Percentiles rank a stretch among this genome's conserved stretches.
Evolutionary conservation across 192 early-diverging fungal genomes (phyloP).

Genomic region (Helicostylum pulchrum): DNA sequence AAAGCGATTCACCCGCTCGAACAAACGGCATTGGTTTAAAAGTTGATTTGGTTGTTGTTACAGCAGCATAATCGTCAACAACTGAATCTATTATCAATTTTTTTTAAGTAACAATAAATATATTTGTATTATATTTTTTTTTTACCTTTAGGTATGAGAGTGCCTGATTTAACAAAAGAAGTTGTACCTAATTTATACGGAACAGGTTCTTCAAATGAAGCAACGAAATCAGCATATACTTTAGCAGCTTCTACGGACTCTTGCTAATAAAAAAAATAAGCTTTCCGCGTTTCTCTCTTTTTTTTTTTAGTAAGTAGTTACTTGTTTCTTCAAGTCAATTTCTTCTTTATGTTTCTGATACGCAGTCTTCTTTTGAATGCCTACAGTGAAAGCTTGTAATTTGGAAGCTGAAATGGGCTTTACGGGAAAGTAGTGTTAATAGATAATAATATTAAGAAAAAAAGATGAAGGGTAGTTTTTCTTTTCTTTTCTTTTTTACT

Average conservation of each 20-base stretch:
- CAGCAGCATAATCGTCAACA: background rate
- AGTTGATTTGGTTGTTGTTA: background rate
- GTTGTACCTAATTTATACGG: conserved; percentile 34
- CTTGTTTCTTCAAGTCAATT: conserved; percentile 67
- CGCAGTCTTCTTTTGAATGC: conserved; percentile 65
- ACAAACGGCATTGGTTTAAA: conserved; percentile 36
- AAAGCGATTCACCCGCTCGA: conserved; percentile 28
- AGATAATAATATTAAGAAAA: background rate
- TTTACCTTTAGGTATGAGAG: conserved; percentile 23
- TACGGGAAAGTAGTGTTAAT: background rate
- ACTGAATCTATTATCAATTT: background rate
- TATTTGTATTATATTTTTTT: too few species aligned
- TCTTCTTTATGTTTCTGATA: conserved; percentile 80
- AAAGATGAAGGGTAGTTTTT: background rate
- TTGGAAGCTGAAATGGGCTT: conserved; percentile 61
- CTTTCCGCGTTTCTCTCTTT: conserved; percentile 7
- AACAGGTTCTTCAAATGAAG: conserved; percentile 69
- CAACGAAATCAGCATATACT: conserved; percentile 77
- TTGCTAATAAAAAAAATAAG: conserved; percentile 43
- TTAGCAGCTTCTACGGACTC: conserved; percentile 76
- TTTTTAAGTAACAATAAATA: background rate
- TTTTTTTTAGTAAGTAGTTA: conserved; percentile 29
- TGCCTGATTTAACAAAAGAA: conserved; percentile 50
- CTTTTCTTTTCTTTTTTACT: background rate
- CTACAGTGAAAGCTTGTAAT: conserved; percentile 65